phyloP scores from a whole-genome alignment of 495 filamentous ascomycete genomes.

The Penicillium ucsense region DNA sequence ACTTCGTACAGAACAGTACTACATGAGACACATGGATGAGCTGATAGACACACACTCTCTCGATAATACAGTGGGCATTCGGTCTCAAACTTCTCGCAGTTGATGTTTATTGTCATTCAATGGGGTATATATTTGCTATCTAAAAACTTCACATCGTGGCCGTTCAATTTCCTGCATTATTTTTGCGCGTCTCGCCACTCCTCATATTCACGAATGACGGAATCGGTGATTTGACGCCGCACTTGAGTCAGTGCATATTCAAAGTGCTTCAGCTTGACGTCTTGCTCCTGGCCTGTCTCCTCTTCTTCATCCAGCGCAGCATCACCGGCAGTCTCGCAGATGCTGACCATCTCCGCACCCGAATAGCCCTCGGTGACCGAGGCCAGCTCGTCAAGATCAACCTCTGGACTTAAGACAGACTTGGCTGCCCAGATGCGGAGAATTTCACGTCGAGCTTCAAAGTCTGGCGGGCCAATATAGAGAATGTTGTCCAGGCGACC shows the following conservation, averaged over 20 bases:
- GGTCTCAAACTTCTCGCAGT: no score
- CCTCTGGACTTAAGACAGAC: slow-evolving; percentile 51
- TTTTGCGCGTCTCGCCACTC: slow-evolving; percentile 43
- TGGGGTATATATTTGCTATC: no score
- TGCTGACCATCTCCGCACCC: slow-evolving; percentile 77
- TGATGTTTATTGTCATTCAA: no score
- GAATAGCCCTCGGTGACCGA: slow-evolving; percentile 68
- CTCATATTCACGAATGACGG: slow-evolving; percentile 57
- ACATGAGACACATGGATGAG: no score
- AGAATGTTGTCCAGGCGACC: slow-evolving; percentile 84
- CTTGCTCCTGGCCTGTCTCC: slow-evolving; percentile 32
- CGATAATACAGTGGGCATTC: background rate
- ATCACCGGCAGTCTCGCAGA: slow-evolving; percentile 62
- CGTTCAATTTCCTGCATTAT: background rate
- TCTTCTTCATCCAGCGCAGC: slow-evolving; percentile 48
- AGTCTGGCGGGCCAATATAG: slow-evolving; percentile 79
- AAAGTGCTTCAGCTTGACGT: slow-evolving; percentile 54
- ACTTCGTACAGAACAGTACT: no score
- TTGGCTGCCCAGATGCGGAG: slow-evolving; percentile 53
- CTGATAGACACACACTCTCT: background rate
- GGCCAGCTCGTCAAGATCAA: slow-evolving; percentile 60
- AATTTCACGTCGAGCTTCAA: slow-evolving; percentile 67
- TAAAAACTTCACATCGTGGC: no score
- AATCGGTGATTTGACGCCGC: slow-evolving; percentile 57
- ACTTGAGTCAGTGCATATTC: slow-evolving; percentile 50